Conservation (phyloP, 805 yeast species). For the Priceomyces haplophilus region DNA sequence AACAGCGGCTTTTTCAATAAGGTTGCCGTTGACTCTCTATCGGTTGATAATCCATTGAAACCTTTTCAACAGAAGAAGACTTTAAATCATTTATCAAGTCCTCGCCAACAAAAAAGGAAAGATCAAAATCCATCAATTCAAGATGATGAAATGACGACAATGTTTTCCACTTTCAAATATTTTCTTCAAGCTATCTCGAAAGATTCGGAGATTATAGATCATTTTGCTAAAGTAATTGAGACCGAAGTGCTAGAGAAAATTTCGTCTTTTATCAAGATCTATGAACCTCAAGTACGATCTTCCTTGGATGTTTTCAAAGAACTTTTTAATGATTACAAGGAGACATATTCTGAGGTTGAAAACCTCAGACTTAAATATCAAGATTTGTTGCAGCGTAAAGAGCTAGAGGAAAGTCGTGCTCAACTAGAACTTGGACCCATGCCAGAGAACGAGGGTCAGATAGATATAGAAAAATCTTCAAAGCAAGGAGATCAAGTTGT, state of each 20-base stretch:
- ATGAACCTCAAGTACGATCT: slow-evolving; percentile 32
- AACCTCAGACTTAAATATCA: slow-evolving; percentile 26
- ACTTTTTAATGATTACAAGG: slow-evolving; percentile 24
- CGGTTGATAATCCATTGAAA: slow-evolving; percentile 22
- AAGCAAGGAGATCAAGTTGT: background rate
- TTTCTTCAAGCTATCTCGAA: slow-evolving; percentile 18
- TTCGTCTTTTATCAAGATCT: slow-evolving; percentile 32
- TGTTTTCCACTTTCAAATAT: slow-evolving; percentile 7
- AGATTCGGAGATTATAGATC: slow-evolving; percentile 23
- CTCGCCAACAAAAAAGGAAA: background rate
- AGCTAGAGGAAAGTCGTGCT: slow-evolving; percentile 19
- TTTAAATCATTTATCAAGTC: slow-evolving; percentile 2
- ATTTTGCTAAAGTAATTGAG: slow-evolving; percentile 34
- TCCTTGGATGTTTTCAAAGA: slow-evolving; percentile 22
- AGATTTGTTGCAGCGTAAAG: slow-evolving; percentile 31
- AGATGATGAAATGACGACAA: slow-evolving; percentile 1
- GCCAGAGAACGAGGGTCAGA: background rate
- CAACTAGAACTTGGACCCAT: background rate
- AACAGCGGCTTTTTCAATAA: slow-evolving; percentile 33
- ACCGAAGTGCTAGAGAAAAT: slow-evolving; percentile 29
- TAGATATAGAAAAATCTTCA: background rate
- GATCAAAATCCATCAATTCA: background rate
- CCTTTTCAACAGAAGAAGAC: slow-evolving; percentile 4
- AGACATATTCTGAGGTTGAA: slow-evolving; percentile 24
- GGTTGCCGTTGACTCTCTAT: slow-evolving; percentile 22